Base-by-base conservation (phyloP, 257 asterid species). In the Craterostigma plantagineum region DNA sequence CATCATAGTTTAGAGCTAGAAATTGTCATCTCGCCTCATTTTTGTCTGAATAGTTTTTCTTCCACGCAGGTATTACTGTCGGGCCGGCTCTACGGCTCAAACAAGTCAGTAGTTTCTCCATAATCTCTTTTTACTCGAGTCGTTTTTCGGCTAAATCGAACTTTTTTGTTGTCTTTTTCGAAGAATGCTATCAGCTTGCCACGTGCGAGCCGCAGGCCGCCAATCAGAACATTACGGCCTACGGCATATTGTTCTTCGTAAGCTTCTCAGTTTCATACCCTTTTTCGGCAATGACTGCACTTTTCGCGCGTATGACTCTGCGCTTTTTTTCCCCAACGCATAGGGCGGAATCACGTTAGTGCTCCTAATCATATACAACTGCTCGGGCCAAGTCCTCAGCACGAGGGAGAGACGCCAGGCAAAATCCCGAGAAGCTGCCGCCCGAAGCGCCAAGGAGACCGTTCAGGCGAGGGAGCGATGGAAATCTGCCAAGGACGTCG, bases 361-460 rank as follows among this genome's bases (percentile, higher is more conserved):
- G 33, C 84, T 90, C 48, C 54, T 83, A 46, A 79, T 90, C 55
- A 79, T 90, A 59, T 90, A 90, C 84, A 90, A 79, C 75, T 90
- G 86, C 46, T 83, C 99, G 6, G 99, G 77, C 18, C 92, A 83
- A 83, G 92, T 77, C 45, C 61, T 90, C 52, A 79, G 91, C 27
- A 70, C 75, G 8, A 66, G 91, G 64, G 95, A 79, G 55, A 77
- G 55, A 48, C 65, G 56, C 37, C 86, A 83, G 41, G 99, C 99
- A 7, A 75, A 75, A 63, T 90, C 99, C 33, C 69, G 99, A 60
- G 99, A 90, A 61, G 84, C 90, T 15, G 99, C 95, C 2, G 99
- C 92, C 11, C 68, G 56, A 63, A 83, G 85, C 43, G 95, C 91
- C 17, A 68, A 82, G 59, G 99, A 90, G 57, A 83, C 93, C 3